phyloP scores from a whole-genome alignment of 768 basidiomycete genomes.

The Podaxis rugospora region DNA sequence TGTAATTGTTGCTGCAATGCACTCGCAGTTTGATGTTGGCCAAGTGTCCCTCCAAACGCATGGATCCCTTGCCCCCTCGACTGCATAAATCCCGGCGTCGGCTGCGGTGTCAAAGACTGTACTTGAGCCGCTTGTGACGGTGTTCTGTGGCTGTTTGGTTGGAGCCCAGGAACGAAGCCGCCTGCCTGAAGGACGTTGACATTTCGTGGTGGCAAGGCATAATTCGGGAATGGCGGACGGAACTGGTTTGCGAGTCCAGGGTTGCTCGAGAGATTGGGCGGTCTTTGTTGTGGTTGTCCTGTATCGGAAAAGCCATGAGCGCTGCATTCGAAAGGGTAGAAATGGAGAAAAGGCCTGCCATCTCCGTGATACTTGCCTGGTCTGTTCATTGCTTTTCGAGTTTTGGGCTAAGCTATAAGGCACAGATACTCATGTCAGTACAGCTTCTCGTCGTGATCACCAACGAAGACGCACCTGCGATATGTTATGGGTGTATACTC shows the following conservation, averaged over 20 bases:
- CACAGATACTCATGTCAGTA: not conserved
- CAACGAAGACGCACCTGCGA: slow-evolving; percentile 16
- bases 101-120: slow-evolving; percentile 52
- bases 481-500: slow-evolving; percentile 18
- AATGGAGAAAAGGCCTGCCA: slow-evolving; percentile 8
- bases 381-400: slow-evolving; percentile 51
- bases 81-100: slow-evolving; percentile 59
- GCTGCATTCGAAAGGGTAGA: slow-evolving; percentile 8
- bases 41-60: slow-evolving; percentile 58
- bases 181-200: slow-evolving; percentile 43
- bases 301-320: slow-evolving; percentile 22
- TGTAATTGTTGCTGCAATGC: slow-evolving; percentile 42
- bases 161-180: slow-evolving; percentile 55
- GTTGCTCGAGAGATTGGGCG: slow-evolving; percentile 67
- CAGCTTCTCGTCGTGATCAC: not conserved
- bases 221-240: slow-evolving; percentile 50
- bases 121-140: slow-evolving; percentile 48
- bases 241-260: slow-evolving; percentile 61
- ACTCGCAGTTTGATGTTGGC: slow-evolving; percentile 43
- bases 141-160: slow-evolving; percentile 57
- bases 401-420: not conserved
- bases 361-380: slow-evolving; percentile 42
- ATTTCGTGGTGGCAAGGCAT: slow-evolving; percentile 59
- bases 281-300: slow-evolving; percentile 83
- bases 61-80: slow-evolving; percentile 60